phyloP scores from a whole-genome alignment of 1,139 yeast species.

The Hansenula sp. region DNA sequence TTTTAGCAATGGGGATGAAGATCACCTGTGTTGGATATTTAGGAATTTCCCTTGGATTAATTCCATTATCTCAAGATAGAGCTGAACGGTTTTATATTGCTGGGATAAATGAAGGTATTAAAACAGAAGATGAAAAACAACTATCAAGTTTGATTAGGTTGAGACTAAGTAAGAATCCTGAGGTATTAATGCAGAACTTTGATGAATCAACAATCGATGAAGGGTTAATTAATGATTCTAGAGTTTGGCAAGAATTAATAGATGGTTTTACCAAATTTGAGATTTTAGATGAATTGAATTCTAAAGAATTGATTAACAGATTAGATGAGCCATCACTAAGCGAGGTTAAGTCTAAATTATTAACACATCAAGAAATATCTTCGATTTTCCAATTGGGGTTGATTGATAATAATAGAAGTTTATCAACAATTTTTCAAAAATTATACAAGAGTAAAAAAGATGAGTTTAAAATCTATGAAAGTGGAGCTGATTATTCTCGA shows the following conservation, averaged over 20 bases:
- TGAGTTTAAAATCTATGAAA: constrained; percentile 5
- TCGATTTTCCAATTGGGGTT: not conserved
- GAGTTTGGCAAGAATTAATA: constrained; percentile 8
- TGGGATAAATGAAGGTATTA: not conserved
- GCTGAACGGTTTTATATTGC: constrained; percentile 5
- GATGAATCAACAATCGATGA: constrained; percentile 1
- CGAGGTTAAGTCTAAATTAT: not conserved
- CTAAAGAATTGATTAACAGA: not conserved
- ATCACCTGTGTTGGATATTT: constrained; percentile 2
- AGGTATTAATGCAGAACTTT: constrained; percentile 1
- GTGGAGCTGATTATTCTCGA: constrained; percentile 17
- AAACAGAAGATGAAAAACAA: constrained; percentile 1
- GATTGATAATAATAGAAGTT: constrained; percentile 14
- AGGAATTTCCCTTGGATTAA: constrained; percentile 1
- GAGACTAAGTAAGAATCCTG: constrained; percentile 3
- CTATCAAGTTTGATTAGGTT: constrained; percentile 2
- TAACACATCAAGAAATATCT: not conserved
- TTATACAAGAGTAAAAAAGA: constrained; percentile 6
- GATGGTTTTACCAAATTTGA: not conserved
- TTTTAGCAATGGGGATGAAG: not conserved
- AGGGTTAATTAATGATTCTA: not conserved
- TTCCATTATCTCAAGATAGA: constrained; percentile 3
- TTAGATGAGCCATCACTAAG: not conserved
- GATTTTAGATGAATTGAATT: constrained; percentile 2
- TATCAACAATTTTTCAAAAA: constrained; percentile 8